A percentile compares a stretch with the other conserved stretches of the same genome.
Evolutionary conservation across 768 basidiomycete genomes (phyloP).

Genomic region (Amanita muscaria): DNA sequence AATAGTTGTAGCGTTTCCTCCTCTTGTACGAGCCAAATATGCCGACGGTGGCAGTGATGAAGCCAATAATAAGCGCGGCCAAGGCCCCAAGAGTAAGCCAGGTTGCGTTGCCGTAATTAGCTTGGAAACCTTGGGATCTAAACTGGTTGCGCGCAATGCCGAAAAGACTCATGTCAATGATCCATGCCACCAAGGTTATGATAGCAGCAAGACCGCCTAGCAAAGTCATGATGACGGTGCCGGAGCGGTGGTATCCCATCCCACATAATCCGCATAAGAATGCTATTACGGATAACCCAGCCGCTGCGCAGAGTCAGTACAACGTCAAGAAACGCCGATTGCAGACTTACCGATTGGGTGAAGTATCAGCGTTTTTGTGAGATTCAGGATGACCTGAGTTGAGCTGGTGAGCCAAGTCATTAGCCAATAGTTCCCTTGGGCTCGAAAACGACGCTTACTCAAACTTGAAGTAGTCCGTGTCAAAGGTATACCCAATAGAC

Average conservation of each 20-base stretch:
- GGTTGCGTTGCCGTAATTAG: slow-evolving; percentile 70
- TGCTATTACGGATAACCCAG: slow-evolving; percentile 56
- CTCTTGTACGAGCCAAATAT: slow-evolving; percentile 58
- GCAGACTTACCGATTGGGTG: slow-evolving; percentile 61
- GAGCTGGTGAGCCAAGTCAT: too few species aligned
- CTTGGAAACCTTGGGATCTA: slow-evolving; percentile 34
- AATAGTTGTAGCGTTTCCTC: slow-evolving; percentile 18
- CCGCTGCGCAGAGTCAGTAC: slow-evolving; percentile 28
- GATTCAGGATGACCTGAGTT: slow-evolving; percentile 55
- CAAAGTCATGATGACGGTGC: slow-evolving; percentile 74
- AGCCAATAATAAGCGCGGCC: slow-evolving; percentile 54
- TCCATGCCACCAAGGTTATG: slow-evolving; percentile 56
- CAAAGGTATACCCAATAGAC: slow-evolving; percentile 52
- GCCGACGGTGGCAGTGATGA: slow-evolving; percentile 58
- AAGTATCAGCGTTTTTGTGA: slow-evolving; percentile 67
- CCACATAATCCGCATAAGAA: slow-evolving; percentile 65
- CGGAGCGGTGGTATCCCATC: slow-evolving; percentile 50
- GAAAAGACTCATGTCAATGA: slow-evolving; percentile 78
- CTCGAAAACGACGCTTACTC: slow-evolving; percentile 38
- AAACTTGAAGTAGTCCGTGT: slow-evolving; percentile 17
- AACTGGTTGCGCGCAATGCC: slow-evolving; percentile 57
- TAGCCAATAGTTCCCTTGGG: too few species aligned
- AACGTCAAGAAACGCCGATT: slow-evolving; percentile 4
- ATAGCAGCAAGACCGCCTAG: slow-evolving; percentile 57
- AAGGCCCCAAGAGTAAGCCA: slow-evolving; percentile 78